Conservation (phyloP, 106 monocot species). For the Acanthochlamys bracteata region DNA sequence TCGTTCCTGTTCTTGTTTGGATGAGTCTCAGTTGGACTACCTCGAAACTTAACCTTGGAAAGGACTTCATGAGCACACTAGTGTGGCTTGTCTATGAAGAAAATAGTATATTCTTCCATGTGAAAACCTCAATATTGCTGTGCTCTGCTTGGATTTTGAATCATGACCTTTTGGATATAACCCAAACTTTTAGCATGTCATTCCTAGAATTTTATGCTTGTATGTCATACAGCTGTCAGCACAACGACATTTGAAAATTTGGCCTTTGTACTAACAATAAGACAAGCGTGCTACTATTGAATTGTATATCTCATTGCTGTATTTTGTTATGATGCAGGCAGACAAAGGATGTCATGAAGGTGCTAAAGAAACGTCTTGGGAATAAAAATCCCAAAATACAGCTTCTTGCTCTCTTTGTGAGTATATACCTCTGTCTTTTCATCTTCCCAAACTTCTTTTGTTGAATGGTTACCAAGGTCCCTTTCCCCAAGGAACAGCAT, state of each 20-base stretch:
- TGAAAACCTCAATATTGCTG: too few relatives aligned
- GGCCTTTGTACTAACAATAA: not conserved
- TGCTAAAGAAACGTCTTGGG: constrained; percentile 89
- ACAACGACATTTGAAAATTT: not conserved
- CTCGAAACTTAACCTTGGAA: too few relatives aligned
- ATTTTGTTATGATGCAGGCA: constrained; percentile 56
- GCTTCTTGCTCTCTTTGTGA: constrained; percentile 84
- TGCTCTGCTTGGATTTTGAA: too few relatives aligned
- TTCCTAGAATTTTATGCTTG: too few relatives aligned
- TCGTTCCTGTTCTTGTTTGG: too few relatives aligned
- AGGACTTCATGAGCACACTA: too few relatives aligned
- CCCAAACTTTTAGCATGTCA: too few relatives aligned
- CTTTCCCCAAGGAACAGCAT: not conserved
- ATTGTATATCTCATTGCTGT: constrained; percentile 4
- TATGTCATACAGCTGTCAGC: too few relatives aligned
- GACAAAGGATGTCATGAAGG: constrained; percentile 85
- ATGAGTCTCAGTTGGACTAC: too few relatives aligned
- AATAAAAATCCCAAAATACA: constrained; percentile 90
- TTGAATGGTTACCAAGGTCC: not conserved
- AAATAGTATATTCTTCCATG: too few relatives aligned
- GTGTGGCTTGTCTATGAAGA: too few relatives aligned
- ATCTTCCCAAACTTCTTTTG: not conserved
- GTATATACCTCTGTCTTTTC: constrained; percentile 17
- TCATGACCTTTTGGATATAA: too few relatives aligned
- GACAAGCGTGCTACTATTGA: not conserved